These are phyloP conservation scores for Exophiala phaeomuriformis DNA, from an alignment of 2,329 filamentous ascomycete genomes.

Conservation along the genomic window DNA sequence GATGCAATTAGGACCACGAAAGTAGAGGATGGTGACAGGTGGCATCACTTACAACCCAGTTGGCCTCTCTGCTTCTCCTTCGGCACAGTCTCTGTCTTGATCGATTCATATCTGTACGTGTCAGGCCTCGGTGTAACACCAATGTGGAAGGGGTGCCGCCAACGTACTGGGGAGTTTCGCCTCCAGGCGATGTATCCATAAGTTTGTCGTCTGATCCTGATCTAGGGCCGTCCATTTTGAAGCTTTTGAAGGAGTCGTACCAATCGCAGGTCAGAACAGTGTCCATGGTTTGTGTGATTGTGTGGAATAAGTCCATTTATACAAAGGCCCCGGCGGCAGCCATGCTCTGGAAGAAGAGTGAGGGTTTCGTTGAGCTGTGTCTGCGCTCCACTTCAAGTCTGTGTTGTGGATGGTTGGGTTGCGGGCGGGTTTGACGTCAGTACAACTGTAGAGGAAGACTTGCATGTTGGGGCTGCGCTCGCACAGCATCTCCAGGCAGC, in stretches of 20 bases:
- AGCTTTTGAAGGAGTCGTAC: conserved; percentile 20
- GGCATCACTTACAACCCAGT: conserved; percentile 42
- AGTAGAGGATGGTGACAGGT: background rate
- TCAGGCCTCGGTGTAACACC: background rate
- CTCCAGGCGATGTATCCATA: conserved; percentile 54
- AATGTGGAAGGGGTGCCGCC: conserved; percentile 1
- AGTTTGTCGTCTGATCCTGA: conserved; percentile 35
- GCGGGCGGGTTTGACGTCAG: background rate
- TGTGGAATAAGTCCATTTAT: conserved; percentile 26
- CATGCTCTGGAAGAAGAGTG: background rate
- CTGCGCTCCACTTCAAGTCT: background rate
- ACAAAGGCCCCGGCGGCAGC: background rate
- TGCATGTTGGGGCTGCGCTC: too few relatives aligned
- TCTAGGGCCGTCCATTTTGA: conserved; percentile 12
- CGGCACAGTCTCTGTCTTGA: conserved; percentile 43
- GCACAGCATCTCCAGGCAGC: too few relatives aligned
- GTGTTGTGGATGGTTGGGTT: background rate
- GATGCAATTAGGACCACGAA: conserved; percentile 5
- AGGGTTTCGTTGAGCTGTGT: background rate
- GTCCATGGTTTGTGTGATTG: conserved; percentile 22
- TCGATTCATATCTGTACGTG: conserved; percentile 50
- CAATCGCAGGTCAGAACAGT: conserved; percentile 25
- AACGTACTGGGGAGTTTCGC: conserved; percentile 51
- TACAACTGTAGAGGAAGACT: background rate
- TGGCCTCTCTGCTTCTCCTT: conserved; percentile 51